These are phyloP conservation scores for Penicillium digitatum DNA, from an alignment of 2,329 filamentous ascomycete species.

Conservation along the genomic window DNA sequence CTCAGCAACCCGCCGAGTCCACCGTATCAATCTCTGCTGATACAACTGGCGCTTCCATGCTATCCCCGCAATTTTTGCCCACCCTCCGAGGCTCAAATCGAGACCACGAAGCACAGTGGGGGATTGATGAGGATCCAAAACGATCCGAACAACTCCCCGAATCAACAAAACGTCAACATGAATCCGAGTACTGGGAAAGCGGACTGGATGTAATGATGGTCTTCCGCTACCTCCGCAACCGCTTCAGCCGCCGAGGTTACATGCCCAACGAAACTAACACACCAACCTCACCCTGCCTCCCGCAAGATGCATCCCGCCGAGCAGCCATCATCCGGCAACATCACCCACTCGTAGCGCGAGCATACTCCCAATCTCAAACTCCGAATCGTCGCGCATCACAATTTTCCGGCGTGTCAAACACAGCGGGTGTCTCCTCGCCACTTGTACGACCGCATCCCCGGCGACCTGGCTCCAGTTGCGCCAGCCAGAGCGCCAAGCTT, in stretches of 20 bases:
- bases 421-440: conserved; percentile 31
- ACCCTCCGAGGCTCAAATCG: conserved; percentile 43
- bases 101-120: conserved; percentile 59
- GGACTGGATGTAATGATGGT: conserved; percentile 88
- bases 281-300: conserved; percentile 36
- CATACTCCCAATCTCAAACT: conserved; percentile 43
- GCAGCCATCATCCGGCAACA: conserved; percentile 82
- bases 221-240: conserved; percentile 77
- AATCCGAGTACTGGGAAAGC: conserved; percentile 83
- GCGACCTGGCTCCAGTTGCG: conserved; percentile 64
- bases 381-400: conserved; percentile 53
- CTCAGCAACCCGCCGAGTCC: conserved; percentile 9
- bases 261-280: conserved; percentile 33
- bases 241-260: conserved; percentile 58
- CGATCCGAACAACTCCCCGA: conserved; percentile 32
- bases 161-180: conserved; percentile 47
- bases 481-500: conserved; percentile 79
- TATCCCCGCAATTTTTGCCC: conserved; percentile 49
- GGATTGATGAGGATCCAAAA: conserved; percentile 54
- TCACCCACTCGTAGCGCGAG: conserved; percentile 74
- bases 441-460: conserved; percentile 45
- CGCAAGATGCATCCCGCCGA: conserved; percentile 67
- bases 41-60: conserved; percentile 26
- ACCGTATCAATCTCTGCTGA: conserved; percentile 8
- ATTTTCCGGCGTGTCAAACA: conserved; percentile 29